Base-by-base conservation (phyloP, 2,329 filamentous ascomycete species). In the Pyrenochaeta sp. region DNA sequence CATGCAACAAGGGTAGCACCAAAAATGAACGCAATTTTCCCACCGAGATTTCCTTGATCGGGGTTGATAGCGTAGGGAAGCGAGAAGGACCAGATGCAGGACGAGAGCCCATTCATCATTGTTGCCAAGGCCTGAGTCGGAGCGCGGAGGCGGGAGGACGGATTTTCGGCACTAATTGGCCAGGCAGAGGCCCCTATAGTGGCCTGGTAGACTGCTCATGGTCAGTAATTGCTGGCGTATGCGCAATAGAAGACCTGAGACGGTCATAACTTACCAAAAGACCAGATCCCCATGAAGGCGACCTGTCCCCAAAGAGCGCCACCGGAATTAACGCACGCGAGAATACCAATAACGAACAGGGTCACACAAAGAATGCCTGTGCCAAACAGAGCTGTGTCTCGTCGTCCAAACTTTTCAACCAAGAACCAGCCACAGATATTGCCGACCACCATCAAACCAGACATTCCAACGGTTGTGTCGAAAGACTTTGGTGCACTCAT, bases 61-160 rank as follows among this genome's bases (percentile, higher is more conserved):
- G 75, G 72, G 0, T 86, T 85, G 21, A 91, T 87, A 76, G 94
- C 82, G 68, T 88, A 91, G 0, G 88, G 88, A 11, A 45, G 31
- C 14, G 41, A 34, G 22, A 51, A 54, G 8, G 42, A 47, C 51
- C 47, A 48, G n/a, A 51, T 55, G 32, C 48, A 51, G 13, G 42
- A 46, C 2, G 40, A 45, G 10, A 53, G 39, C 9, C 51, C 51
- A 22, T 50, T 58, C 36, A 41, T 41, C 24, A 52, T 41, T 8
- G 48, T 49, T 5, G 19, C 41, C 5, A 55, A 35, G n/a, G 48
- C 41, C 20, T 44, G 39, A 10, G 48, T 51, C 3, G 48, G 44
- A 9, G 41, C 35, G 13, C 77, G 65, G 39, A 78, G 60, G 30
- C 72, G 64, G 3, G 74, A 76, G 48, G 74, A 76, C 3, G 75